Evolutionary conservation across 139 green algal genomes (phyloP).

Genomic region (Coelastrella sp.): DNA sequence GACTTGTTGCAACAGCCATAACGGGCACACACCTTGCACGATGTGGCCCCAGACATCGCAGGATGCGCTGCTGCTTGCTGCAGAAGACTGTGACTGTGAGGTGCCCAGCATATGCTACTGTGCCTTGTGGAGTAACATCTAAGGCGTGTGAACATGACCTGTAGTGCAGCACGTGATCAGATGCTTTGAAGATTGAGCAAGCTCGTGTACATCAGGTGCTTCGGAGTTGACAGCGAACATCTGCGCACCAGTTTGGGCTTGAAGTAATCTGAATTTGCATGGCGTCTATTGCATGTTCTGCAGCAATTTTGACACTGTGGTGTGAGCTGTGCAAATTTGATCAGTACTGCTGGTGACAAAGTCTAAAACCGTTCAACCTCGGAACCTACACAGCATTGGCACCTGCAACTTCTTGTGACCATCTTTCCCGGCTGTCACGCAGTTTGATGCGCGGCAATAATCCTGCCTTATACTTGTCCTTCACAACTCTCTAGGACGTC

Average conservation of each 20-base stretch:
- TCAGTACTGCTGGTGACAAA: too few species aligned
- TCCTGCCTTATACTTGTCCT: too few species aligned
- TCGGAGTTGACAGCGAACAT: background rate
- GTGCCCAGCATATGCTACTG: conserved; percentile 29
- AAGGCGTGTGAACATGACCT: conserved; percentile 22
- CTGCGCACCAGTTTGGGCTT: conserved; percentile 10
- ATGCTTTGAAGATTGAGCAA: background rate
- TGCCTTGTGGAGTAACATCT: background rate
- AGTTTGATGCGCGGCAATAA: too few species aligned
- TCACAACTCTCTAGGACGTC: background rate
- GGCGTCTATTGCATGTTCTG: too few species aligned
- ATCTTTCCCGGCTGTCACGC: too few species aligned
- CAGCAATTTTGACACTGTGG: too few species aligned
- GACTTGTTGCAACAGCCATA: background rate
- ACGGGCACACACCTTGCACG: conserved; percentile 4
- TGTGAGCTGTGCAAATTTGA: too few species aligned
- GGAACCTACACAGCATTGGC: background rate
- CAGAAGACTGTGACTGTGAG: conserved; percentile 19
- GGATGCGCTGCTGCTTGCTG: background rate
- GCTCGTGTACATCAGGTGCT: background rate
- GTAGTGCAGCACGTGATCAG: background rate
- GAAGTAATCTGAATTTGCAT: conserved; percentile 11
- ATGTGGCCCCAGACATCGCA: conserved; percentile 35
- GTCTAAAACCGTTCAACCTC: background rate
- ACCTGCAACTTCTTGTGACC: background rate